phyloP scores from a whole-genome alignment of 495 filamentous ascomycete species.

The Neurospora cerealis region DNA sequence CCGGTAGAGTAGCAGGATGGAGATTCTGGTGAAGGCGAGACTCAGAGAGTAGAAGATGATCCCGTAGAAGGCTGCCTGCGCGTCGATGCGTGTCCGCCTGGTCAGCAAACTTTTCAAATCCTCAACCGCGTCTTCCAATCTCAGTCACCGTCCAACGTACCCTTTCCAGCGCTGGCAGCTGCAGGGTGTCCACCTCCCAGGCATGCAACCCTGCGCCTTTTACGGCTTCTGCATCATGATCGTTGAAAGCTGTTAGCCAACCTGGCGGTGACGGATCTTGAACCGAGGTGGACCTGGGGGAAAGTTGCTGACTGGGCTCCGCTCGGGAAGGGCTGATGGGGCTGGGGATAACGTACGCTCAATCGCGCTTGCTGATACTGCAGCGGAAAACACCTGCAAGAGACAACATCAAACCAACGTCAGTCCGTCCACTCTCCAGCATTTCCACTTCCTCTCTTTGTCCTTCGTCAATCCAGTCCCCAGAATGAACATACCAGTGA shows the following conservation, averaged over 20 bases:
- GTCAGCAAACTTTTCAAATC: neutral
- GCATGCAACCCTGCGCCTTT: slow-evolving; percentile 16
- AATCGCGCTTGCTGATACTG: slow-evolving; percentile 16
- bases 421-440: neutral
- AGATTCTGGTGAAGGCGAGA: slow-evolving; percentile 19
- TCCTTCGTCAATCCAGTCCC: neutral
- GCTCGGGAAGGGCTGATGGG: neutral
- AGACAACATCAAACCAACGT: neutral
- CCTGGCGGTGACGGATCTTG: neutral
- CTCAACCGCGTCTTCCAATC: no score
- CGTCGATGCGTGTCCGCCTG: neutral
- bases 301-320: neutral
- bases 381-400: slow-evolving; percentile 16
- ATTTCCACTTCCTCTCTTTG: neutral
- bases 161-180: slow-evolving; percentile 11
- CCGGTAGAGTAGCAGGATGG: slow-evolving; percentile 20
- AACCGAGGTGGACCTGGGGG: neutral
- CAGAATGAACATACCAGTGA: slow-evolving; percentile 11
- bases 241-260: neutral
- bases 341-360: slow-evolving; percentile 11
- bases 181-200: slow-evolving; percentile 11
- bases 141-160: no score
- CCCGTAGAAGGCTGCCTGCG: slow-evolving; percentile 15
- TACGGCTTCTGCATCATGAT: slow-evolving; percentile 11
- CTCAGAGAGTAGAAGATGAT: slow-evolving; percentile 21